Evolutionary conservation across 1,284 basidiomycete genomes (phyloP), one percentile per base, ranked within the genome.

Genomic region (Cutaneotrichosporon sp.): DNA sequence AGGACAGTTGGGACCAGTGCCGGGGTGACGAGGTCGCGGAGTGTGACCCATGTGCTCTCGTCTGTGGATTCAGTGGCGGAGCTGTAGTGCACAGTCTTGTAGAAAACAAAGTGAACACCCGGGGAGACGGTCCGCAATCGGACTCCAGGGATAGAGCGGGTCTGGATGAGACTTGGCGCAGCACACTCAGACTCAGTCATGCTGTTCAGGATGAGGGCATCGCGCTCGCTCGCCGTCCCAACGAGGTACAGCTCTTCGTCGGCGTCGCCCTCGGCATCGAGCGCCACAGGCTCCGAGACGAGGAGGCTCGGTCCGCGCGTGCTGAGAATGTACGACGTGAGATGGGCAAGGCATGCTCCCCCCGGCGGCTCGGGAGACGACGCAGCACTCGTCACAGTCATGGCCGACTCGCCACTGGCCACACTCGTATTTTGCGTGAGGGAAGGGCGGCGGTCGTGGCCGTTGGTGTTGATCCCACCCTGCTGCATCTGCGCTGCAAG

Each of bases 221-320:
- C 44, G 31, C 44, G 44, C 31, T 46, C 44, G 20, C 44, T 46
- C 29, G 44, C 44, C 44, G 44, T 46, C 19, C 44, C 44, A 16
- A 46, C 44, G 20, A 46, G 44, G 14, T 33, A 46, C n/a, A 46
- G 0, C 78, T 94, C 12, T 79, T 97, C 24, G 79, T 92, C 47
- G 90, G 89, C 0, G 91, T 92, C 24, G 91, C 91, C 4, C 92
- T 94, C 35, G 79, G 94, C 24, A 79, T 94, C 1, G 82, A 92
- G 12, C 86, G 85, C 2, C 77, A 69, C 0, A 82, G 83, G 0
- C 70, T 73, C 17, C 77, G 75, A 2, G 24, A 41, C 38, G 24
- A 41, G 24, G 22, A 41, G 38, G 20, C 20, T 8, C 38, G 38
- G 10, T 3, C 44, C 44, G 5, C 44, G 44, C 14, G 31, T n/a